Evolutionary conservation across 768 basidiomycete genomes (phyloP).

Genomic region (Xanthoconium stramineum): DNA sequence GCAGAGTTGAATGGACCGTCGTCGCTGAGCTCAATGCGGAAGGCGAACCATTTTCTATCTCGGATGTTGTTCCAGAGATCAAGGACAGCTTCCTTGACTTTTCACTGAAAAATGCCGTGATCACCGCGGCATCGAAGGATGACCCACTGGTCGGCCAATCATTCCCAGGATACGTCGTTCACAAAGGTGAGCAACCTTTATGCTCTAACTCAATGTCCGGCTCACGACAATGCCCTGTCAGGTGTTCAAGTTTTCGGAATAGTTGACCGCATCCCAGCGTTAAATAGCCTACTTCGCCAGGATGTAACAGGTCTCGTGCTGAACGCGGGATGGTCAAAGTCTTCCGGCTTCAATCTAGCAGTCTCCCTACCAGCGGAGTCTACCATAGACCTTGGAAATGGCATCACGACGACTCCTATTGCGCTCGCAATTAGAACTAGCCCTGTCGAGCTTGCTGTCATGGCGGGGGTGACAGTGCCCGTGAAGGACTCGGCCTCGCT

Average conservation of each 20-base stretch:
- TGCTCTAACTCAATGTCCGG: not conserved
- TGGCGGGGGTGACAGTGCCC: not conserved
- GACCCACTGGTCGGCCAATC: not conserved
- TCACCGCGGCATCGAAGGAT: not conserved
- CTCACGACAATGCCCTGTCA: not conserved
- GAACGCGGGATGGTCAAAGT: not conserved
- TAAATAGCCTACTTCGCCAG: not conserved
- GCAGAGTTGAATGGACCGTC: not conserved
- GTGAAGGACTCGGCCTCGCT: not conserved
- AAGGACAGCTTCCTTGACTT: not conserved
- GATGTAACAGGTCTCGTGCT: not conserved
- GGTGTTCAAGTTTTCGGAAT: not conserved
- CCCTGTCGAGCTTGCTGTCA: not conserved
- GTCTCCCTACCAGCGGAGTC: not conserved
- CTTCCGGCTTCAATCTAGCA: not conserved
- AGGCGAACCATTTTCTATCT: not conserved
- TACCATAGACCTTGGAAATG: not conserved
- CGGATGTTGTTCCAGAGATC: not conserved
- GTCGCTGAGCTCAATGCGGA: not conserved
- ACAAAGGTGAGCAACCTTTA: not conserved
- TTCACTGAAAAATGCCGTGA: not conserved
- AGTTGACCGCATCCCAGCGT: not conserved
- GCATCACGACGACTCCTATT: not conserved
- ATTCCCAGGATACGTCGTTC: not conserved
- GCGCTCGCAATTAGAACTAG: not conserved